Conservation (phyloP, 2,329 filamentous ascomycete genomes). For the Talaromyces sp. region DNA sequence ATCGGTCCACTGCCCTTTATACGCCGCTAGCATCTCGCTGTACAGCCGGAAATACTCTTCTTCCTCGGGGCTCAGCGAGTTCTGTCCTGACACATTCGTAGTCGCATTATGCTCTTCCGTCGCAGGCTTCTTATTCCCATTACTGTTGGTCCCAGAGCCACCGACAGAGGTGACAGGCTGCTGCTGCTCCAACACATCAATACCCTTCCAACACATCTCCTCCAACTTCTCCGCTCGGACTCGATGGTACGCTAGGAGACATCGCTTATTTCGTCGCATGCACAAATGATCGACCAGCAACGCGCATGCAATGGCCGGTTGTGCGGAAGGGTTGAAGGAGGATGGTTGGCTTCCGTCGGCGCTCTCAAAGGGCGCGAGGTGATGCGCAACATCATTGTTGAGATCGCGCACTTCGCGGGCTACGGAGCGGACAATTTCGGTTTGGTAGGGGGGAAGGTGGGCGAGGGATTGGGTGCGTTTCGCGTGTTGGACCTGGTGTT, state of each 20-base stretch:
- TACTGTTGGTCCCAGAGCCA: background rate
- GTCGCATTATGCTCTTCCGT: background rate
- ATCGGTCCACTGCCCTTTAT: slow-evolving; percentile 98
- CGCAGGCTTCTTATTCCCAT: background rate
- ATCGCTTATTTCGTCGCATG: slow-evolving; percentile 95
- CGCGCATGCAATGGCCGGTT: slow-evolving; percentile 81
- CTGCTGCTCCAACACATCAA: slow-evolving; percentile 70
- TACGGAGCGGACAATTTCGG: slow-evolving; percentile 81
- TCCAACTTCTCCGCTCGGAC: slow-evolving; percentile 88
- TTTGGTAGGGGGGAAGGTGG: slow-evolving; percentile 86
- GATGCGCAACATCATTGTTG: slow-evolving; percentile 74
- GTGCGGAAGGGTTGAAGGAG: slow-evolving; percentile 72
- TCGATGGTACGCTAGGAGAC: slow-evolving; percentile 88
- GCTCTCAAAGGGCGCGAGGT: slow-evolving; percentile 78
- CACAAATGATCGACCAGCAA: slow-evolving; percentile 90
- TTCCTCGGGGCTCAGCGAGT: slow-evolving; percentile 88
- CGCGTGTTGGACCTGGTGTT: slow-evolving; percentile 77
- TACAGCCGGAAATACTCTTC: slow-evolving; percentile 95
- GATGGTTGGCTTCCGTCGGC: slow-evolving; percentile 35
- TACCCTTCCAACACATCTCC: slow-evolving; percentile 86
- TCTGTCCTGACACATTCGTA: slow-evolving; percentile 47
- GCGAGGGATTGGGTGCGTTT: slow-evolving; percentile 86
- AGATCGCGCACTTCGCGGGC: slow-evolving; percentile 91
- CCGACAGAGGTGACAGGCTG: slow-evolving; percentile 45
- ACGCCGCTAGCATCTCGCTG: slow-evolving; percentile 85